phyloP scores from a whole-genome alignment of 768 basidiomycete species.

The Cytidiella melzeri region DNA sequence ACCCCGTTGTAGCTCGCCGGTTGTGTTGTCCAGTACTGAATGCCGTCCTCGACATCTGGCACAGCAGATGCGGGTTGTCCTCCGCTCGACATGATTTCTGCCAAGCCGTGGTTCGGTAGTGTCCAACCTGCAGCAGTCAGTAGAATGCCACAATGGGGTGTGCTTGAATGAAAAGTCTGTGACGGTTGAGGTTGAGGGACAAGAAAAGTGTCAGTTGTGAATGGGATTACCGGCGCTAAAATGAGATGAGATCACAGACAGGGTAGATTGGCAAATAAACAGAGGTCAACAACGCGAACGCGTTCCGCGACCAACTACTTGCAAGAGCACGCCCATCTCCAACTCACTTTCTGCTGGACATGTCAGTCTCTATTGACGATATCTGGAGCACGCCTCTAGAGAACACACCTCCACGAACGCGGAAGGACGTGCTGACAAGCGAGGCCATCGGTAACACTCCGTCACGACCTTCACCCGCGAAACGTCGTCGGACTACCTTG shows the following conservation, averaged over 20 bases:
- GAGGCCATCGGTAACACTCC: conserved; percentile 14
- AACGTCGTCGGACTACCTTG: conserved; percentile 36
- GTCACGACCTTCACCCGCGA: conserved; percentile 14
- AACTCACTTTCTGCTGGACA: conserved; percentile 27
- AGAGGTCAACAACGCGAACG: conserved; percentile 20
- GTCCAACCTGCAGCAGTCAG: neutral
- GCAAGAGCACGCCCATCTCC: conserved; percentile 4
- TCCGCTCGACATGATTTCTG: neutral
- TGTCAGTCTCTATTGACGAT: conserved; percentile 33
- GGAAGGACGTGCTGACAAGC: neutral
- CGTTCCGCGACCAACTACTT: conserved; percentile 1
- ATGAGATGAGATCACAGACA: neutral
- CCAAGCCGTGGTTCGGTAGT: neutral
- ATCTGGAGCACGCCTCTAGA: conserved; percentile 56
- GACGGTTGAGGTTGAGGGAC: no score
- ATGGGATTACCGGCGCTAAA: neutral
- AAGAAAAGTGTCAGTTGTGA: no score
- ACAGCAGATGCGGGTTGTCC: conserved; percentile 20
- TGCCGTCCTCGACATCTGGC: conserved; percentile 67
- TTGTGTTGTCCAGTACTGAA: conserved; percentile 82
- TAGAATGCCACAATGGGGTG: no score
- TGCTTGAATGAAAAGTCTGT: no score
- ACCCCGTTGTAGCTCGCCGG: conserved; percentile 85
- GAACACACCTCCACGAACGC: conserved; percentile 15
- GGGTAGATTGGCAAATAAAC: conserved; percentile 2